phyloP scores from a whole-genome alignment of 768 basidiomycete genomes.

The Leccinellum luteum region DNA sequence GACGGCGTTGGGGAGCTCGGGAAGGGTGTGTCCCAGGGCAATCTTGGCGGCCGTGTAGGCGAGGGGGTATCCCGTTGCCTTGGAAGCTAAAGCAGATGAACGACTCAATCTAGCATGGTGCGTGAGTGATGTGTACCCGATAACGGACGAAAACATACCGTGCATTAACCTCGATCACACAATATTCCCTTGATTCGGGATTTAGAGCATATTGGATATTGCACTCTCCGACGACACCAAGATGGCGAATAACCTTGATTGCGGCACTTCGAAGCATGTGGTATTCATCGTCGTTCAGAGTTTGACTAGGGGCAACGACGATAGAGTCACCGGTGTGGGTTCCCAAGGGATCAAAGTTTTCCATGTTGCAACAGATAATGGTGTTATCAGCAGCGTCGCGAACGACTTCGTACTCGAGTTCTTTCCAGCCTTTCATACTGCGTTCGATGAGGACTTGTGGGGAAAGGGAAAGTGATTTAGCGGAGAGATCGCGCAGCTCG shows the following conservation, averaged over 20 bases:
- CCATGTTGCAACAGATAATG: conserved; percentile 99
- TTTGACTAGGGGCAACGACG: conserved; percentile 98
- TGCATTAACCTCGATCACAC: conserved; percentile 98
- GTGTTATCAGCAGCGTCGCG: conserved; percentile 98
- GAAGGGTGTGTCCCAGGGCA: conserved; percentile 94
- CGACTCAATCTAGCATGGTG: conserved; percentile 57
- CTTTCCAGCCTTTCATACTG: conserved; percentile 99
- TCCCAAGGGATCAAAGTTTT: conserved; percentile 98
- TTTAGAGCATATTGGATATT: conserved; percentile 99
- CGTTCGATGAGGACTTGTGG: conserved; percentile 98
- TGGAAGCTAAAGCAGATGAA: conserved; percentile 94
- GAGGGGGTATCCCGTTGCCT: conserved; percentile 98
- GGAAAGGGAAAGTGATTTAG: conserved; percentile 84
- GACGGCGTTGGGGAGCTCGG: conserved; percentile 97
- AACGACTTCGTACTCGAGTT: conserved; percentile 98
- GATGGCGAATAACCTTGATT: conserved; percentile 90
- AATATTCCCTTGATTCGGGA: conserved; percentile 89
- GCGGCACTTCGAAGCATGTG: conserved; percentile 99
- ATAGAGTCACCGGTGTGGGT: conserved; percentile 99
- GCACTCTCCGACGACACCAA: conserved; percentile 91
- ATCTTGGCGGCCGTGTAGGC: conserved; percentile 99
- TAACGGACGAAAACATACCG: conserved; percentile 42
- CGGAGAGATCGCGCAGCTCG: conserved; percentile 91
- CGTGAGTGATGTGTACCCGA: background rate
- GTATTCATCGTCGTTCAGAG: conserved; percentile 95